Percentiles rank a stretch among this genome's conserved stretches.
Evolutionary conservation across 352 stramenopile species (phyloP).

Genomic region (Blastocystis hominis): DNA sequence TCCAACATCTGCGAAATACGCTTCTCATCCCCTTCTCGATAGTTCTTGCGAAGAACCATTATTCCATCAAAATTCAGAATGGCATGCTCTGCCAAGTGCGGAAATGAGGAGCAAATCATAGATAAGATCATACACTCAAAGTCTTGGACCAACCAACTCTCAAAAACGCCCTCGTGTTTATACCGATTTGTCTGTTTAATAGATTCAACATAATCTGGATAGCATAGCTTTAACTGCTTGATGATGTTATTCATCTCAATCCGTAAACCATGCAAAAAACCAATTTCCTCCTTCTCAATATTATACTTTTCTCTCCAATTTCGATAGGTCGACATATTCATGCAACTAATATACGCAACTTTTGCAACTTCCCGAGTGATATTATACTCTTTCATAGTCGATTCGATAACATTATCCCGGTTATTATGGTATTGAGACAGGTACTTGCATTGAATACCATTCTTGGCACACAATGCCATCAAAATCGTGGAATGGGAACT

Average conservation of each 20-base stretch:
- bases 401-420: background rate
- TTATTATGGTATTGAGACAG: background rate
- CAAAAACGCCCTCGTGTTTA: background rate
- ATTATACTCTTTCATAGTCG: background rate
- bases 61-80: background rate
- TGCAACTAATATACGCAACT: background rate
- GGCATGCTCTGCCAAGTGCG: background rate
- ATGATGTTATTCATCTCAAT: background rate
- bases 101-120: background rate
- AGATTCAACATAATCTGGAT: background rate
- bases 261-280: background rate
- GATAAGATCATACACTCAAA: background rate
- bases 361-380: background rate
- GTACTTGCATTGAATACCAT: background rate
- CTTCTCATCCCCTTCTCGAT: background rate
- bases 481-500: background rate
- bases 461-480: background rate
- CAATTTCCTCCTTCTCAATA: background rate
- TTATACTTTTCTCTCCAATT: background rate
- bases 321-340: background rate
- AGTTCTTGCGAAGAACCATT: background rate
- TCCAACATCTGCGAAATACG: background rate
- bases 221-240: background rate
- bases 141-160: background rate
- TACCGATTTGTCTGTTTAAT: background rate